Base-by-base conservation (phyloP, 345 rosid species). In the Geranium rotundifolium region DNA sequence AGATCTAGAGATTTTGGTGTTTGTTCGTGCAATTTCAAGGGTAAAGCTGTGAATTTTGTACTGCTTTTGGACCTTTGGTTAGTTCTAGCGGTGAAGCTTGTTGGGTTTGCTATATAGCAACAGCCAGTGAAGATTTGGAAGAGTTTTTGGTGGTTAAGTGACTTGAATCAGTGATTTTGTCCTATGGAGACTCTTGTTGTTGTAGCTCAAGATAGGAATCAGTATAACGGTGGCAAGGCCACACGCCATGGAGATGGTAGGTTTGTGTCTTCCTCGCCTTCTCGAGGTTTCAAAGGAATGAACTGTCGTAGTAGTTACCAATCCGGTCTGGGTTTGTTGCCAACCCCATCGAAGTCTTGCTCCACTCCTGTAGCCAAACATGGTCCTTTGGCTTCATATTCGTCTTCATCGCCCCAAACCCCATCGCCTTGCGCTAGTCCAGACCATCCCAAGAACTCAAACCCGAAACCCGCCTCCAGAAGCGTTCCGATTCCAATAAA, bases 131-230 rank as follows among this genome's bases (percentile, higher is more conserved):
- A 54, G 63, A 60, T 61, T 62, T 7, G 67, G 59, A 58, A 14
- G 37, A 20, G 56, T 60, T 58, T 18, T 18, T 15, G 57, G 17
- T 20, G 17, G 37, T 16, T 58, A n/a, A 7, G 54, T 72, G 27
- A 23, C 27, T 23, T 66, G 69, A 50, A 29, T 60, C 23, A 27
- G 74, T 69, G 57, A 63, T 59, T 67, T 64, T 54, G 30, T 57
- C 56, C 50, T 59, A 93, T 93, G 99, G 97, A 82, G 84, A 86
- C 86, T 46, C 89, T 93, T 63, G 81, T 89, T 70, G 83, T 76
- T 65, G 76, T 77, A 29, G 82, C 80, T 49, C 88, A 88, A 70
- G 88, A 88, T 65, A 80, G 80, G 77, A 80, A 79, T 64, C 91
- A 85, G 63, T 87, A 77, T 67, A 76, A 60, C 49, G 8, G 69